phyloP scores from a whole-genome alignment of 352 stramenopile genomes.

The Pythium plurisporium region DNA sequence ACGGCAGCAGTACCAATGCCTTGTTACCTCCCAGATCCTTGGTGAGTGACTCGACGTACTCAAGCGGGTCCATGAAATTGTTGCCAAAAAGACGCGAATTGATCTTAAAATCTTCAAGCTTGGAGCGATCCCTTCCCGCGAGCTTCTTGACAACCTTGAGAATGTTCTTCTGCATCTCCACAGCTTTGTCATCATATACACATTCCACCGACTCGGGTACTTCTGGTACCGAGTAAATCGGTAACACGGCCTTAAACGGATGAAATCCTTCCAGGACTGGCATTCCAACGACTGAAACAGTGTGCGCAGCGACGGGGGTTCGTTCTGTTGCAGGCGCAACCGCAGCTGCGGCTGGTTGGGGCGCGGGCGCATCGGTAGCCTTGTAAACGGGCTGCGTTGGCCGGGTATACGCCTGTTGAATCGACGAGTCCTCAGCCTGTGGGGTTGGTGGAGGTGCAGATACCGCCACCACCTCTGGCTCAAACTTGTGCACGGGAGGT shows the following conservation, averaged over 20 bases:
- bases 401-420: background rate
- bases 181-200: slow-evolving; percentile 54
- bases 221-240: slow-evolving; percentile 37
- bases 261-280: slow-evolving; percentile 26
- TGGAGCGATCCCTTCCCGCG: slow-evolving; percentile 50
- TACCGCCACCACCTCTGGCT: background rate
- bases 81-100: slow-evolving; percentile 73
- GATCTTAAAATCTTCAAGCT: slow-evolving; percentile 77
- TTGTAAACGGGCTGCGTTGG: background rate
- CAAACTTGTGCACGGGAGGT: background rate
- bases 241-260: slow-evolving; percentile 47
- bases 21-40: slow-evolving; percentile 52
- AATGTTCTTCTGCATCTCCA: slow-evolving; percentile 69
- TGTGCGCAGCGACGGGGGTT: background rate
- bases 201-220: slow-evolving; percentile 51
- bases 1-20: slow-evolving; percentile 59
- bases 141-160: slow-evolving; percentile 67
- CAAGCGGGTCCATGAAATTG: slow-evolving; percentile 70
- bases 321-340: too few relatives aligned
- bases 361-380: background rate
- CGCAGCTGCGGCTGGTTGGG: background rate
- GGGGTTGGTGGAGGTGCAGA: background rate
- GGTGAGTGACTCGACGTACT: slow-evolving; percentile 65
- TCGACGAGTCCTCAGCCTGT: background rate
- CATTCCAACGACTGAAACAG: background rate